Evolutionary conservation across 2,329 filamentous ascomycete genomes (phyloP), one percentile per base, ranked within the genome.

Genomic region (Sporothrix pallida): DNA sequence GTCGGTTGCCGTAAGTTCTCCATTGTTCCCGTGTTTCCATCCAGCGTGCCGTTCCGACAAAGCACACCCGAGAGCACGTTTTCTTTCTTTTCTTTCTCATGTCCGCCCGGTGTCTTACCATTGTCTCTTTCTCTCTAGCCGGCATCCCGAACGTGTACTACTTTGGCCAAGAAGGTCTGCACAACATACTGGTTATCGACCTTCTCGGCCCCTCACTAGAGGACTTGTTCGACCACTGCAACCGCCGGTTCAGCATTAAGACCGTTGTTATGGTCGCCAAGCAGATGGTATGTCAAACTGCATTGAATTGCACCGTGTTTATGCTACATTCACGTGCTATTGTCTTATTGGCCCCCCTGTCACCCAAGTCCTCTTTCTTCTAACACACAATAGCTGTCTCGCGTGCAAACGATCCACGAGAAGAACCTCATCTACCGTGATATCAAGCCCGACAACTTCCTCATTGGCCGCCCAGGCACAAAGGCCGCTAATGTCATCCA

Each of bases 101-200:
- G 31, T 7, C 15, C 23, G 65, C 12, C 46, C 37, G 50, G 44
- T 50, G 50, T 63, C 72, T 69, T 15, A 69, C 67, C 65, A 44
- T 42, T 31, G 31, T 26, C 26, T 52, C 52, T 76, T 83, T 60
- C 23, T 3, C 26, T 42, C 42, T 82, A 98, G 95, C 95, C 80
- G 96, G 96, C 80, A 98, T 99, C 78, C 96, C 96, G 80, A 98
- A 98, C 89, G 96, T 99, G 80, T 98, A 98, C 86, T 99, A 98
- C 85, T 99, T 98, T 79, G 96, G 96, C 76, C 96, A 99, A 82
- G 95, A 98, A 84, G 96, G 95, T 79, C 91, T 98, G 44, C 96
- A 99, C 87, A 98, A 99, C 85, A 98, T 98, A 78, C 91, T 99
- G 70, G 95, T 99, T 78, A 98, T 98, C 80, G 95, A 99, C 84